Percentiles rank a stretch among this genome's conserved stretches.
These are phyloP conservation scores for Neurospora africana DNA, from an alignment of 495 filamentous ascomycete species.

Conservation along the genomic window DNA sequence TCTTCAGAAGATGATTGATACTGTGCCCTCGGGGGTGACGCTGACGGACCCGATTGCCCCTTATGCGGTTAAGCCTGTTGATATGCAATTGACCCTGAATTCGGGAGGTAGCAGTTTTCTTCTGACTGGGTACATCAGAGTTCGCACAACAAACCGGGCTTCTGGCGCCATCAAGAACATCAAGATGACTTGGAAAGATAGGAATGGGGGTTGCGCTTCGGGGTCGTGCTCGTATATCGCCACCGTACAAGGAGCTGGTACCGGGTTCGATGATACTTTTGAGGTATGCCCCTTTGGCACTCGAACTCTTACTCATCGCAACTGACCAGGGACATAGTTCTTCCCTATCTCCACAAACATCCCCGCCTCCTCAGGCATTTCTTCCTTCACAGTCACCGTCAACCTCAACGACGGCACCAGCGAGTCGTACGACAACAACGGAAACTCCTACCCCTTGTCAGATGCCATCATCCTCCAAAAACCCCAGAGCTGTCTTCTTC, in stretches of 20 bases:
- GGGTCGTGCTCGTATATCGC: constrained; percentile 36
- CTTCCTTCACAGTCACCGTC: constrained; percentile 33
- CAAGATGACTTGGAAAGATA: constrained; percentile 79
- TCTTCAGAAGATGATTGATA: constrained; percentile 52
- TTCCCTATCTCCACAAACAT: constrained; percentile 33
- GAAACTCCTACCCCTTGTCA: constrained; percentile 31
- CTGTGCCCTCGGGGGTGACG: constrained; percentile 39
- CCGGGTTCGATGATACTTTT: constrained; percentile 51
- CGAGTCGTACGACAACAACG: constrained; percentile 36
- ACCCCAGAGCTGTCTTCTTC: constrained; percentile 37
- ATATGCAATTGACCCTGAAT: constrained; percentile 36
- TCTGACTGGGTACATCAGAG: constrained; percentile 32
- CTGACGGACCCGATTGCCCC: constrained; percentile 44
- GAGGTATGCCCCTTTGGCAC: constrained; percentile 21
- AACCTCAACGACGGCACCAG: constrained; percentile 32
- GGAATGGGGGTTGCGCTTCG: constrained; percentile 81
- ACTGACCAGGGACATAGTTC: constrained; percentile 23
- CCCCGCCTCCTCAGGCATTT: constrained; percentile 31
- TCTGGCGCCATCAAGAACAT: constrained; percentile 31
- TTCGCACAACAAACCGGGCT: constrained; percentile 30
- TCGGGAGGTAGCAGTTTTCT: constrained; percentile 25
- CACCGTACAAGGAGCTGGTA: constrained; percentile 34
- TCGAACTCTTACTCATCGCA: not conserved
- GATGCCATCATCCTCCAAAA: constrained; percentile 36
- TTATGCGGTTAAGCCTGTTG: constrained; percentile 48